Evolutionary conservation across 371 early-diverging fungal genomes (phyloP), one percentile per base, ranked within the genome.

Genomic region (Fennellomyces sp.): DNA sequence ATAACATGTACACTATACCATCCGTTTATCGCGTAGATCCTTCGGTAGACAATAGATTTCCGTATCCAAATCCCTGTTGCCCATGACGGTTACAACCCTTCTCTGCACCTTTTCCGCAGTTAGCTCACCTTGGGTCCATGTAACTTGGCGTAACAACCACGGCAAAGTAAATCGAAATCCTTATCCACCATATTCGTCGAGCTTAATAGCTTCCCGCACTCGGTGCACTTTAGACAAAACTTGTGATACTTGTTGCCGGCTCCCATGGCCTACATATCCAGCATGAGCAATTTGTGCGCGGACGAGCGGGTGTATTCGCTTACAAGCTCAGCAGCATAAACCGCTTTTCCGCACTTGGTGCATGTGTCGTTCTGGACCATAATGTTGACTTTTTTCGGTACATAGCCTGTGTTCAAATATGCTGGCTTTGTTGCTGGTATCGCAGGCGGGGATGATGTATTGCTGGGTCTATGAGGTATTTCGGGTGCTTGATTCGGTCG

Each of bases 171-270:
- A 47, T 78, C 75, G 49, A 64, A 72, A 54, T 74, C 75, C 21
- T 67, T 67, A 38, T 81, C 81, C 0, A 73, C 78, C 81, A 81
- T 76, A 53, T 73, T 81, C 5, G 68, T 78, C 5, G 81, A 78
- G 52, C 74, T 74, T 36, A 81, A 52, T 12, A 71, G 35, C 57
- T 81, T 81, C 26, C 72, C 72, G 53, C 81, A 81, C 2, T 72
- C 56, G 27, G 52, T 68, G 57, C 78, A 81, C 35, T 74, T 76
- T 19, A 78, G 52, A 29, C 81, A 81, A 23, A 68, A 30, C 38
- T 75, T 78, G 54, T 81, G 81, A 31, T 78, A 81, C 42, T 81
- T 81, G 50, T 81, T 81, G 3, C 75, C 75, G 7, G 78, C 81
- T 8, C 75, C 81, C 38, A 74, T 63, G 2, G 68, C 73, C 72